Evolutionary conservation across 2,329 filamentous ascomycete genomes (phyloP).

Genomic region (Penicillium frequentans): DNA sequence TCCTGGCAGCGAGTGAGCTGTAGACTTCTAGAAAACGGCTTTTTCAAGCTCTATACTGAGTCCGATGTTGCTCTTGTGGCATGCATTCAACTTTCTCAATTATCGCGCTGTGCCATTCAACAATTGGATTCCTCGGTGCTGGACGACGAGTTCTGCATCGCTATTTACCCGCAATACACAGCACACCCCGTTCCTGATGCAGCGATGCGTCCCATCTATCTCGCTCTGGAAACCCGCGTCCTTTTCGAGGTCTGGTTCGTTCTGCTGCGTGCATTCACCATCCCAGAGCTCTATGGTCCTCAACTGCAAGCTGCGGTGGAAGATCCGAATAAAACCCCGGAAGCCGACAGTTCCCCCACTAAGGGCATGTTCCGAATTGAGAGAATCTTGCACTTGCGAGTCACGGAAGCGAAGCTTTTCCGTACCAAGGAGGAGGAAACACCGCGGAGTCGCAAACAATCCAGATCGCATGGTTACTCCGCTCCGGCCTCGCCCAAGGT

Average conservation of each 20-base stretch:
- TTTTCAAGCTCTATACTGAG: constrained; percentile 87
- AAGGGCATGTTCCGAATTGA: constrained; percentile 68
- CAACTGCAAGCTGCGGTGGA: constrained; percentile 50
- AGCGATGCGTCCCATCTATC: constrained; percentile 82
- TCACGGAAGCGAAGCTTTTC: constrained; percentile 62
- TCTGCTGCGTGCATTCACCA: constrained; percentile 82
- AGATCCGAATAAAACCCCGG: constrained; percentile 43
- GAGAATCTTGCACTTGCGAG: constrained; percentile 57
- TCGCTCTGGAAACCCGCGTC: constrained; percentile 81
- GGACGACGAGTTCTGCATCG: constrained; percentile 90
- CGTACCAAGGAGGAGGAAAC: constrained; percentile 33
- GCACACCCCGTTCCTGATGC: constrained; percentile 70
- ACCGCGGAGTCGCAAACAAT: constrained; percentile 34
- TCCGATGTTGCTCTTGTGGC: constrained; percentile 78
- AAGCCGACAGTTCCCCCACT: constrained; percentile 35
- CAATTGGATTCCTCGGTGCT: constrained; percentile 86
- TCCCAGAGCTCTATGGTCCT: constrained; percentile 85
- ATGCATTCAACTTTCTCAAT: constrained; percentile 80
- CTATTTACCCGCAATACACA: constrained; percentile 91
- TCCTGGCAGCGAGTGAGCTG: constrained; percentile 89
- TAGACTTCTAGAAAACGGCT: constrained; percentile 90
- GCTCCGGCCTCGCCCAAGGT: constrained; percentile 25
- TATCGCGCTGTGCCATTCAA: constrained; percentile 88
- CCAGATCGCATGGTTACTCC: constrained; percentile 30
- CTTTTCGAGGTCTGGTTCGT: constrained; percentile 99